A percentile compares a stretch with the other conserved stretches of the same genome.
Evolutionary conservation across 2,329 filamentous ascomycete genomes (phyloP).

Genomic region (Nannizzia gypsea): DNA sequence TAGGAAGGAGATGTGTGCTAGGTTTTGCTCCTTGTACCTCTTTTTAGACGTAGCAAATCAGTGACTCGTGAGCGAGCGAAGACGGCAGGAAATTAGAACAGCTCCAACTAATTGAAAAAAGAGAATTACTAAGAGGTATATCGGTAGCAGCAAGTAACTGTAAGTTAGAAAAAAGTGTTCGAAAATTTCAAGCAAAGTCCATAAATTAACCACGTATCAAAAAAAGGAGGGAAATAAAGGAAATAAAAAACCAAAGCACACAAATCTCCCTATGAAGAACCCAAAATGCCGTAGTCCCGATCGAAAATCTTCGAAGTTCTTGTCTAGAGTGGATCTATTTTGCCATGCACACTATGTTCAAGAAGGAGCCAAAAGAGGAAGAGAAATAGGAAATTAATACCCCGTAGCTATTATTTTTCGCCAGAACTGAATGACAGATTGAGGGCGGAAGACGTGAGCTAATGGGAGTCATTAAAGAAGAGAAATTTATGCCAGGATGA

Average conservation of each 20-base stretch:
- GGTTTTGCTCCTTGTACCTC: neutral
- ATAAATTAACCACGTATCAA: slow-evolving; percentile 4
- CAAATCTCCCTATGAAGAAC: slow-evolving; percentile 1
- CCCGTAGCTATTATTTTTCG: slow-evolving; percentile 2
- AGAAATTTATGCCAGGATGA: slow-evolving; percentile 23
- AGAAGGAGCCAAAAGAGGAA: neutral
- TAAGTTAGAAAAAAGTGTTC: neutral
- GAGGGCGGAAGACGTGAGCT: slow-evolving; percentile 7
- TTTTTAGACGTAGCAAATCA: neutral
- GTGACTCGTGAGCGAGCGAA: neutral
- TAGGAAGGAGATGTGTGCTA: neutral
- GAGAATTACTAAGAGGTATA: slow-evolving; percentile 1
- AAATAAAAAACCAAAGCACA: neutral
- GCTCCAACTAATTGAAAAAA: neutral
- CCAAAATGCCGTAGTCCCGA: slow-evolving; percentile 1
- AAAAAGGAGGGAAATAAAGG: neutral
- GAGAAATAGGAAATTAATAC: neutral
- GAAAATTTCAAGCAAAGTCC: slow-evolving; percentile 1
- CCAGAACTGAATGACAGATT: slow-evolving; percentile 3
- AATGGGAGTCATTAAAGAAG: slow-evolving; percentile 13
- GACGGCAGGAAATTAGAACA: neutral
- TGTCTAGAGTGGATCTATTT: slow-evolving; percentile 4
- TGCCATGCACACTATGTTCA: slow-evolving; percentile 4
- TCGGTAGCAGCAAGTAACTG: neutral
- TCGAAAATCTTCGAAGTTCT: neutral